phyloP scores from a whole-genome alignment of 192 early-diverging fungal genomes.

The Rhizoclosmatium globosum region DNA sequence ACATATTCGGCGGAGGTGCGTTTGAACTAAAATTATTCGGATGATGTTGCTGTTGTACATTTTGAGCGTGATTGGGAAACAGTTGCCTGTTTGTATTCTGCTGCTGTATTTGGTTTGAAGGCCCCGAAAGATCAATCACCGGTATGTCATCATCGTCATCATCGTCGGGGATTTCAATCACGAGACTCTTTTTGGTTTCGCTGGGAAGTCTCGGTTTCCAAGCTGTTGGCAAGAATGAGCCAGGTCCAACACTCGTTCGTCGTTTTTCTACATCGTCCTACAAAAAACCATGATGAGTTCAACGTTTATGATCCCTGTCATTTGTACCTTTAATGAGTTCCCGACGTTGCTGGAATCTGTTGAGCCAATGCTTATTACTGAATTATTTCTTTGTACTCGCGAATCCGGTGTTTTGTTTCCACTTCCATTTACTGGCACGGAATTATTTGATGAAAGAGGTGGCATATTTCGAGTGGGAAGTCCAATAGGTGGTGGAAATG shows the following conservation, averaged over 20 bases:
- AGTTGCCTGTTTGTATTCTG: background rate
- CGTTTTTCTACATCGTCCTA: background rate
- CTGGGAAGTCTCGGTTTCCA: background rate
- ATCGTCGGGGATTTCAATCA: slow-evolving; percentile 7
- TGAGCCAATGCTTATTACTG: too few species aligned
- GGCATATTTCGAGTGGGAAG: too few species aligned
- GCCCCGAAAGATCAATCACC: background rate
- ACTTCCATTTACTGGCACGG: too few species aligned
- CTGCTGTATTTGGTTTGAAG: background rate
- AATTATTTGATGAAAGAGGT: too few species aligned
- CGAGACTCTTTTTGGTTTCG: background rate
- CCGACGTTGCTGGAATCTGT: too few species aligned
- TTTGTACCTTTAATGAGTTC: too few species aligned
- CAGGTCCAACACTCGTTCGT: background rate
- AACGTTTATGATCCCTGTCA: too few species aligned
- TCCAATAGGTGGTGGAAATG: too few species aligned
- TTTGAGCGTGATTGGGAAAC: background rate
- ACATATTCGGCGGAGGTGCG: background rate
- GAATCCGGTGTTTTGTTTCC: too few species aligned
- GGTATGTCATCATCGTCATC: slow-evolving; percentile 8
- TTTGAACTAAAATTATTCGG: background rate
- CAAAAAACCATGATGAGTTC: too few species aligned
- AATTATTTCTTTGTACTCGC: too few species aligned
- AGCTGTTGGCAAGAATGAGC: background rate
- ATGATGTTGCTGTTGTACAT: background rate